Evolutionary conservation across 192 early-diverging fungal species (phyloP).

Genomic region (Podila epigama): DNA sequence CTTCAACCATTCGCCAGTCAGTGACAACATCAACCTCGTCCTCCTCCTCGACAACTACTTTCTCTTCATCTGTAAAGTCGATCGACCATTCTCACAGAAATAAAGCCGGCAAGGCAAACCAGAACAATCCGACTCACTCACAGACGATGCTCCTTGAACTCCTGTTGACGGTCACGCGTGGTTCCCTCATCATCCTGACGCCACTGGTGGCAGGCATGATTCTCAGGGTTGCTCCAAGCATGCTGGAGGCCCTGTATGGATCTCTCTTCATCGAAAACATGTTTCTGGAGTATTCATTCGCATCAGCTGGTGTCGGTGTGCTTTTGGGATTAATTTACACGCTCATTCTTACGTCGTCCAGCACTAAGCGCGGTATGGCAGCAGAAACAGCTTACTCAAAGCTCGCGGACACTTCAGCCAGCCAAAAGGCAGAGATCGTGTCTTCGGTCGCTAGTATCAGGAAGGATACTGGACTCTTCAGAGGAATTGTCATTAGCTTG

Average conservation of each 20-base stretch:
- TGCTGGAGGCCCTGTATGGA: conserved; percentile 74
- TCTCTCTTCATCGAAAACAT: conserved; percentile 64
- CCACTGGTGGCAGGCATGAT: conserved; percentile 53
- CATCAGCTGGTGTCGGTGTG: conserved; percentile 55
- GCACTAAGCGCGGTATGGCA: neutral
- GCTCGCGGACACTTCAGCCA: neutral
- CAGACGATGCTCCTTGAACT: conserved; percentile 46
- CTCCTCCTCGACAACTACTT: neutral
- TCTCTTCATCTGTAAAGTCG: neutral
- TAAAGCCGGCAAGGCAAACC: neutral
- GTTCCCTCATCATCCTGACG: conserved; percentile 49
- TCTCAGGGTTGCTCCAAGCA: conserved; percentile 59
- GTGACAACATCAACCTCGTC: neutral
- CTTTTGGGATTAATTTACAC: conserved; percentile 41
- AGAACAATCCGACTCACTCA: conserved; percentile 17
- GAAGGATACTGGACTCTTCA: conserved; percentile 42
- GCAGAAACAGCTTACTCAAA: neutral
- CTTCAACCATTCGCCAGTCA: neutral
- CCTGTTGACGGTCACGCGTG: conserved; percentile 46
- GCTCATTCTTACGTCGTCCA: neutral
- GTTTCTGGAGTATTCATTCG: conserved; percentile 51
- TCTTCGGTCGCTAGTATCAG: conserved; percentile 10
- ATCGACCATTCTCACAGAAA: neutral
- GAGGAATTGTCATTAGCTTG: conserved; percentile 52
- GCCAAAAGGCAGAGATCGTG: neutral